phyloP scores from a whole-genome alignment of 1,284 basidiomycete species.

The Rhodotorula sp. region DNA sequence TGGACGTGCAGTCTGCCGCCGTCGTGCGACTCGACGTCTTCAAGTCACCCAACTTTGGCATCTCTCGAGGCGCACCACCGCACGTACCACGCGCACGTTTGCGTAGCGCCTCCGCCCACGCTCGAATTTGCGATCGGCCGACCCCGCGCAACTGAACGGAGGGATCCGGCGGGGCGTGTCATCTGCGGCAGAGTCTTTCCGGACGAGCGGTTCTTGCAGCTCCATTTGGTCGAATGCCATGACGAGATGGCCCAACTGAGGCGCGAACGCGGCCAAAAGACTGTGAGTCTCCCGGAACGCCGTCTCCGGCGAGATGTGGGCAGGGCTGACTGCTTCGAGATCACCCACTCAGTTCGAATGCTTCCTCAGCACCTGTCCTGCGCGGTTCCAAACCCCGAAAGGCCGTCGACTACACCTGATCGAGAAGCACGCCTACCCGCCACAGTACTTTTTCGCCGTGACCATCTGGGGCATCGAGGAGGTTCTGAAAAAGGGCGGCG shows the following conservation, averaged over 20 bases:
- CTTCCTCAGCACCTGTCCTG: slow-evolving; percentile 64
- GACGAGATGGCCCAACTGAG: slow-evolving; percentile 71
- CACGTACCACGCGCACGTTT: slow-evolving; percentile 77
- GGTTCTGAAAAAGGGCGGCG: slow-evolving; percentile 20
- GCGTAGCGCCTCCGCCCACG: slow-evolving; percentile 51
- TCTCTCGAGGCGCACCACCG: slow-evolving; percentile 78
- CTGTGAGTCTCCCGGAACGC: slow-evolving; percentile 65
- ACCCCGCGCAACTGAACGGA: not conserved
- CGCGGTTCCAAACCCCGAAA: slow-evolving; percentile 71
- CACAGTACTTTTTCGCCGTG: slow-evolving; percentile 81
- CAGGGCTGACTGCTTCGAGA: not conserved
- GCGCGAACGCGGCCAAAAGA: slow-evolving; percentile 80
- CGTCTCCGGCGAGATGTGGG: not conserved
- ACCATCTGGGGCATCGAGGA: slow-evolving; percentile 72
- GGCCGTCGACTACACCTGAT: slow-evolving; percentile 75
- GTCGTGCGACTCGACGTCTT: slow-evolving; percentile 63
- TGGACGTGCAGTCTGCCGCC: slow-evolving; percentile 71
- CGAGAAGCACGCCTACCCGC: slow-evolving; percentile 73
- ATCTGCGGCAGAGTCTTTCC: slow-evolving; percentile 79
- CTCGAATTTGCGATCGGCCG: slow-evolving; percentile 8
- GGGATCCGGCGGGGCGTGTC: slow-evolving; percentile 1
- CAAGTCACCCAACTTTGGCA: slow-evolving; percentile 59
- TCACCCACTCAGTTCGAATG: slow-evolving; percentile 70
- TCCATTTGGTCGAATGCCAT: slow-evolving; percentile 86
- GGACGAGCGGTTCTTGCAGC: slow-evolving; percentile 67